These are phyloP conservation scores for Tranzscheliella williamsii DNA, from an alignment of 1,284 basidiomycete genomes.

Conservation along the genomic window DNA sequence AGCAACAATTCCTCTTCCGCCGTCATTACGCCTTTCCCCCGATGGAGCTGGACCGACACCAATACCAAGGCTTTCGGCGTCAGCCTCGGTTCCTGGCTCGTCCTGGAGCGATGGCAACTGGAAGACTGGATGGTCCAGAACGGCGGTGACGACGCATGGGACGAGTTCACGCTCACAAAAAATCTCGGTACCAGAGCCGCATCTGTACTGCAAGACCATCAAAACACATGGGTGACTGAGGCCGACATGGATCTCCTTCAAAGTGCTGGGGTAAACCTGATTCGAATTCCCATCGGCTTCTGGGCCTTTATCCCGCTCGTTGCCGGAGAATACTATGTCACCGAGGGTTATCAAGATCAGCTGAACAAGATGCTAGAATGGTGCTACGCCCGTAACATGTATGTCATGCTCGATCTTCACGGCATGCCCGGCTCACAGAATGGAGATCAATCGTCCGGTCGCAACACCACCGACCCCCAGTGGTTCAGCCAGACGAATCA, in stretches of 20 bases:
- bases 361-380: slow-evolving; percentile 50
- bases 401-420: slow-evolving; percentile 63
- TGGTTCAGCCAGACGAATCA: slow-evolving; percentile 49
- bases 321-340: slow-evolving; percentile 45
- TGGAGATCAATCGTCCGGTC: slow-evolving; percentile 57
- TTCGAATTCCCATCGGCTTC: slow-evolving; percentile 62
- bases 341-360: slow-evolving; percentile 43
- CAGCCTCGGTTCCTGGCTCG: slow-evolving; percentile 57
- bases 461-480: slow-evolving; percentile 46
- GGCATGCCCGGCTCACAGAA: slow-evolving; percentile 63
- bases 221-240: slow-evolving; percentile 61
- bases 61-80: slow-evolving; percentile 56
- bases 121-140: slow-evolving; percentile 62
- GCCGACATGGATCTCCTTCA: slow-evolving; percentile 59
- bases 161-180: slow-evolving; percentile 61
- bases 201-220: slow-evolving; percentile 55
- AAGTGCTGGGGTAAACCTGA: slow-evolving; percentile 55
- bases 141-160: slow-evolving; percentile 57
- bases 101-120: slow-evolving; percentile 62
- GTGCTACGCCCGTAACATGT: slow-evolving; percentile 61
- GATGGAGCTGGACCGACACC: slow-evolving; percentile 55
- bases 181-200: slow-evolving; percentile 45
- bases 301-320: slow-evolving; percentile 56
- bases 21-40: slow-evolving; percentile 41
- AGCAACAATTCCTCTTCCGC: slow-evolving; percentile 7